A percentile compares a stretch with the other conserved stretches of the same genome.
These are phyloP conservation scores for Trypanosoma grayi DNA, from an alignment of 208 protist genomes.

Conservation along the genomic window DNA sequence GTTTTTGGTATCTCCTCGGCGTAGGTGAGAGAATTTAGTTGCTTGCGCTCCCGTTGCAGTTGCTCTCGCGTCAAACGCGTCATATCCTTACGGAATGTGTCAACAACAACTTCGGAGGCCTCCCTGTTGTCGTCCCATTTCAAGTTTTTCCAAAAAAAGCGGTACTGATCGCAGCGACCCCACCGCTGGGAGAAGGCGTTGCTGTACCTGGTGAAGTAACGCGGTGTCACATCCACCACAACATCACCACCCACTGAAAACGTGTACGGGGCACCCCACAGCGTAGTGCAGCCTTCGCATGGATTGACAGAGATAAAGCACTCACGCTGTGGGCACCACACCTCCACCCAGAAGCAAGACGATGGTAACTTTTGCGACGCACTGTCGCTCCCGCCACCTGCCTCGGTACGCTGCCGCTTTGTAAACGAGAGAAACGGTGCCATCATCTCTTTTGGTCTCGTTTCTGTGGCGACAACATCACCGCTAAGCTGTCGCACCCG, in stretches of 20 bases:
- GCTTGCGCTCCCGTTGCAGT: conserved; percentile 50
- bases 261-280: conserved; percentile 84
- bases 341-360: conserved; percentile 87
- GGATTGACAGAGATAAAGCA: conserved; percentile 85
- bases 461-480: conserved; percentile 5
- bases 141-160: conserved; percentile 79
- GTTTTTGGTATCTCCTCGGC: conserved; percentile 83
- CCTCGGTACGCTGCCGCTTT: conserved; percentile 17
- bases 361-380: conserved; percentile 53
- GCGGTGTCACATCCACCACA: conserved; percentile 71
- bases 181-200: conserved; percentile 56
- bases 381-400: conserved; percentile 15
- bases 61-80: conserved; percentile 25
- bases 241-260: conserved; percentile 70
- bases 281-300: conserved; percentile 57
- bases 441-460: conserved; percentile 1
- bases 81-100: conserved; percentile 44
- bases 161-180: conserved; percentile 50
- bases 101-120: conserved; percentile 64
- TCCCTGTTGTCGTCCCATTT: conserved; percentile 82
- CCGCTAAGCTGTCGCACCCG: conserved; percentile 4
- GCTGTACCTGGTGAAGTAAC: conserved; percentile 86
- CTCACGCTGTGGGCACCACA: conserved; percentile 80
- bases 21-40: conserved; percentile 77
- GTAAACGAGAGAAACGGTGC: conserved; percentile 30